These are phyloP conservation scores for Citrus inodora DNA, from an alignment of 345 rosid species.

Conservation along the genomic window DNA sequence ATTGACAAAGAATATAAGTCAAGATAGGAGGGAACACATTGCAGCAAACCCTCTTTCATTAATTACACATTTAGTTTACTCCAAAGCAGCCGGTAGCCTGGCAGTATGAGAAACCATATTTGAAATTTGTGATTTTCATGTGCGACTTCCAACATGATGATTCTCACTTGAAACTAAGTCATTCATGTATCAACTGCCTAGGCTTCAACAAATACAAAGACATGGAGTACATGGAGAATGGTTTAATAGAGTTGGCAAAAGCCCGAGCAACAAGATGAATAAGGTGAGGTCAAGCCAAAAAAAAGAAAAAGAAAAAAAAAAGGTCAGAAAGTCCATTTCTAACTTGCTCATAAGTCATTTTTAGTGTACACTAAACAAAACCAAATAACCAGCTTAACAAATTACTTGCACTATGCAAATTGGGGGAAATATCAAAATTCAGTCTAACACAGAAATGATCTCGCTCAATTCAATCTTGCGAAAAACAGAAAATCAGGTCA, in stretches of 20 bases:
- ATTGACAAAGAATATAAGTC: no score
- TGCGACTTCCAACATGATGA: no score
- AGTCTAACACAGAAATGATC: not conserved
- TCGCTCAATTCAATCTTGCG: not conserved
- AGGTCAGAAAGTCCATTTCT: not conserved
- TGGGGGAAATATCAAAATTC: not conserved
- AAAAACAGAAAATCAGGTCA: conserved; percentile 4
- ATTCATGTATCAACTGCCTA: not conserved
- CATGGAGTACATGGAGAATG: not conserved
- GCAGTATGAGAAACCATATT: no score
- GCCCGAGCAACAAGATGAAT: not conserved
- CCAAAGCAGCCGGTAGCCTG: no score
- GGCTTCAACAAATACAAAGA: not conserved
- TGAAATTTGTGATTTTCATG: no score
- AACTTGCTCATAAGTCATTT: not conserved
- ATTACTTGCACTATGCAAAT: not conserved
- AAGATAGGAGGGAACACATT: no score
- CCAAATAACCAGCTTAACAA: not conserved
- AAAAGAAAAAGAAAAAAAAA: not conserved
- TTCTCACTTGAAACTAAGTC: not conserved
- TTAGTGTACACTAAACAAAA: not conserved
- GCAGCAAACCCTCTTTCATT: no score
- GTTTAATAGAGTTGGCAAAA: not conserved
- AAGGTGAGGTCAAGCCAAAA: not conserved
- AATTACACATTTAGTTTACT: no score